These are phyloP conservation scores for Epicoccum sorghinum DNA, from an alignment of 2,329 filamentous ascomycete species.

Conservation along the genomic window DNA sequence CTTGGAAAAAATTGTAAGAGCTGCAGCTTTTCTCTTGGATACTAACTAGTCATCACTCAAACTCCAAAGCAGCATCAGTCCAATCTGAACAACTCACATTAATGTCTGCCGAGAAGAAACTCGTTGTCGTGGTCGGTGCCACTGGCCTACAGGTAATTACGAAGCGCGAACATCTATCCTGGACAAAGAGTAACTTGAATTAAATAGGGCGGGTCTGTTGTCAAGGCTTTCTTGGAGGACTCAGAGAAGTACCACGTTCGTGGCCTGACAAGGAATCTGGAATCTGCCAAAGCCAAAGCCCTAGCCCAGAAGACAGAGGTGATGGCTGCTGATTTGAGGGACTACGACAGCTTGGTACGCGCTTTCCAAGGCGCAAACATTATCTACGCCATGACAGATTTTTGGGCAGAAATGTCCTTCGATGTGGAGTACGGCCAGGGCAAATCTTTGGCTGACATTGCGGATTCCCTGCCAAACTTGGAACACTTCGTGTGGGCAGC, in stretches of 20 bases:
- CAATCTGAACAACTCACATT: too few species aligned
- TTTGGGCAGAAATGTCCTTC: background rate
- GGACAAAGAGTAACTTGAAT: too few species aligned
- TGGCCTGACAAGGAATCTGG: background rate
- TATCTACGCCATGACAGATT: slow-evolving; percentile 1
- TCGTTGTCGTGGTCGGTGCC: background rate
- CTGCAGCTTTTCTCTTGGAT: too few species aligned
- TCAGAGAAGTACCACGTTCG: background rate
- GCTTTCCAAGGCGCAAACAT: background rate
- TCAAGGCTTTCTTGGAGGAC: background rate
- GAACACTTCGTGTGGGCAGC: background rate
- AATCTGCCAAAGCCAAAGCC: background rate
- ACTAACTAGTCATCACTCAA: too few species aligned
- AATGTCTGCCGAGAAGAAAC: background rate
- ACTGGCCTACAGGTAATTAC: background rate
- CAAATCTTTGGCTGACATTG: background rate
- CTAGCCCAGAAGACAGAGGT: background rate
- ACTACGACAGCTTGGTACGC: background rate
- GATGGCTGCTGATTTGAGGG: background rate
- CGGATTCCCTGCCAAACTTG: background rate
- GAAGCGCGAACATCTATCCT: too few species aligned
- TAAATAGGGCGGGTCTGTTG: background rate
- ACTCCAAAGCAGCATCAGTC: too few species aligned
- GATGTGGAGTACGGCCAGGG: background rate
- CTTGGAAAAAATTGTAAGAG: too few species aligned